Evolutionary conservation across 1,284 basidiomycete genomes (phyloP).

Genomic region (Entoloma clypeatum): DNA sequence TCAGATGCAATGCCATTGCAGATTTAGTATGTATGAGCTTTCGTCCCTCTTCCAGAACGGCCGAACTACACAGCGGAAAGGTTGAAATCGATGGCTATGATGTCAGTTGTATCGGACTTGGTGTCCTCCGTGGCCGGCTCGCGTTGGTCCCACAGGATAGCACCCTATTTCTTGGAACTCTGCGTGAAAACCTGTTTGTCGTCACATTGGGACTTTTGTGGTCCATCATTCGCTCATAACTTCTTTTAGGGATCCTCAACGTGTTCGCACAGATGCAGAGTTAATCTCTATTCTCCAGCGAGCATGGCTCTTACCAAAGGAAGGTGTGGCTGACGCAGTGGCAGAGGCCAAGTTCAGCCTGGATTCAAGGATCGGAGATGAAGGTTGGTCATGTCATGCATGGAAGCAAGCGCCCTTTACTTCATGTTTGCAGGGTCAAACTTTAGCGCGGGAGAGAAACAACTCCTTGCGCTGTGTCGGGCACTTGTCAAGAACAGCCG

Average conservation of each 20-base stretch:
- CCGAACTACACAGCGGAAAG: slow-evolving; percentile 58
- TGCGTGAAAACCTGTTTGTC: slow-evolving; percentile 64
- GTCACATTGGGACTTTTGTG: slow-evolving; percentile 16
- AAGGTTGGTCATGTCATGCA: slow-evolving; percentile 37
- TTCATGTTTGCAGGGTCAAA: slow-evolving; percentile 48
- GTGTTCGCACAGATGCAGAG: slow-evolving; percentile 47
- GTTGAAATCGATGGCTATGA: slow-evolving; percentile 73
- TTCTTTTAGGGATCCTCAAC: slow-evolving; percentile 51
- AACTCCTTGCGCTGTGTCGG: slow-evolving; percentile 69
- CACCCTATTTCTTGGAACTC: slow-evolving; percentile 59
- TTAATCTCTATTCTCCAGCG: slow-evolving; percentile 46
- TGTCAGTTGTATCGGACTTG: slow-evolving; percentile 53
- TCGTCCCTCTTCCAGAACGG: slow-evolving; percentile 50
- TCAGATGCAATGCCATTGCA: slow-evolving; percentile 1
- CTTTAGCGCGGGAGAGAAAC: slow-evolving; percentile 76
- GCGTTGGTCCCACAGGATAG: slow-evolving; percentile 75
- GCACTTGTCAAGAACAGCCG: slow-evolving; percentile 69
- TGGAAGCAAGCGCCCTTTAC: slow-evolving; percentile 9
- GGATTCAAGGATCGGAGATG: slow-evolving; percentile 59
- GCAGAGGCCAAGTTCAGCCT: slow-evolving; percentile 65
- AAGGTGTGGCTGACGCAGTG: slow-evolving; percentile 44
- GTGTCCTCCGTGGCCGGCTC: slow-evolving; percentile 54
- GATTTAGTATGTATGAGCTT: slow-evolving; percentile 16
- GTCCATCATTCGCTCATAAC: not conserved
- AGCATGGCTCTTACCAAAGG: slow-evolving; percentile 57